Percentiles rank a stretch among this genome's conserved stretches.
Evolutionary conservation across 495 filamentous ascomycete species (phyloP).

Genomic region (Aspergillus baeticus): DNA sequence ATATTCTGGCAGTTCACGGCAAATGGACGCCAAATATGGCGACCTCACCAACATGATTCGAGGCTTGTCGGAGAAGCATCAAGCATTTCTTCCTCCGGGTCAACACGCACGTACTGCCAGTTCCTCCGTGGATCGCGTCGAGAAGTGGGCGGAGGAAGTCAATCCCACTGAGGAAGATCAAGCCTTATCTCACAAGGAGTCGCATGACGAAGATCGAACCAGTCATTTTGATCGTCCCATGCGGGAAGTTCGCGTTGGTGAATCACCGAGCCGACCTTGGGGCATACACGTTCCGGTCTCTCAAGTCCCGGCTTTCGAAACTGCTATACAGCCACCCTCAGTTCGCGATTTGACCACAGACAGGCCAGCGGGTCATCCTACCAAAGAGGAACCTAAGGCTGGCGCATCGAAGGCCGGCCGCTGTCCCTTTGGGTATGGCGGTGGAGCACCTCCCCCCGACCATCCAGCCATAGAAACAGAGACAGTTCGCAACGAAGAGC

Average conservation of each 20-base stretch:
- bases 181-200: constrained; percentile 22
- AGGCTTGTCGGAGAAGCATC: constrained; percentile 78
- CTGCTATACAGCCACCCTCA: constrained; percentile 26
- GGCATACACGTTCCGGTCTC: constrained; percentile 73
- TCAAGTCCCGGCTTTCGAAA: constrained; percentile 7
- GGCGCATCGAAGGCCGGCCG: constrained; percentile 27
- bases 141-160: constrained; percentile 78
- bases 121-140: constrained; percentile 61
- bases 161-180: constrained; percentile 45
- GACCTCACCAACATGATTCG: constrained; percentile 88
- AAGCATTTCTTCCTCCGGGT: constrained; percentile 72
- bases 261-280: constrained; percentile 89
- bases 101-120: constrained; percentile 32
- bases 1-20: constrained; percentile 77
- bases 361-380: background rate
- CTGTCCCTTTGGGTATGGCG: constrained; percentile 51
- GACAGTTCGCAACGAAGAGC: constrained; percentile 11
- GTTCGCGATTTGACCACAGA: constrained; percentile 18
- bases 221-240: constrained; percentile 75
- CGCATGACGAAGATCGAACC: constrained; percentile 38
- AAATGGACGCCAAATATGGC: constrained; percentile 89
- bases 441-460: constrained; percentile 18
- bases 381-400: background rate
- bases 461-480: constrained; percentile 17
- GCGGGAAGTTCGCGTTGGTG: constrained; percentile 80